Percentiles rank a stretch among this genome's conserved stretches.
Evolutionary conservation across 2,329 filamentous ascomycete species (phyloP).

Genomic region (Alternaria gaisen): DNA sequence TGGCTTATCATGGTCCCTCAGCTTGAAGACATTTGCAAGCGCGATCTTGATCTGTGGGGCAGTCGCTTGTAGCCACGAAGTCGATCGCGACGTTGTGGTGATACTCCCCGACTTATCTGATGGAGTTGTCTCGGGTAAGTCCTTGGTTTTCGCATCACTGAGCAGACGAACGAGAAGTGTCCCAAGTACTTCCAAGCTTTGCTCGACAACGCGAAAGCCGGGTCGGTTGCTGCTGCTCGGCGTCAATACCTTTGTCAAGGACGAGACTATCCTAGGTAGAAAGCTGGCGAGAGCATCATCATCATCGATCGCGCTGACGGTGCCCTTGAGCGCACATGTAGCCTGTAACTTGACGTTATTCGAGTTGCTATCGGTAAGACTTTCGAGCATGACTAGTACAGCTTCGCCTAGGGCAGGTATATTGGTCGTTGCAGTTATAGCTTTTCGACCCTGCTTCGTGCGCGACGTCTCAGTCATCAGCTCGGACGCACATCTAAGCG

Average conservation of each 20-base stretch:
- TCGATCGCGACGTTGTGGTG: conserved; percentile 53
- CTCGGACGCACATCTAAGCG: conserved; percentile 73
- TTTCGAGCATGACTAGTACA: conserved; percentile 81
- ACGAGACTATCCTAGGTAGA: conserved; percentile 86
- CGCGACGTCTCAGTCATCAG: conserved; percentile 69
- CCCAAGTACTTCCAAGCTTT: conserved; percentile 67
- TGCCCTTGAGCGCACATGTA: conserved; percentile 67
- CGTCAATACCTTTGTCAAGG: conserved; percentile 77
- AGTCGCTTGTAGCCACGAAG: conserved; percentile 81
- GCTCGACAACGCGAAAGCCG: conserved; percentile 70
- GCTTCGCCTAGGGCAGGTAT: conserved; percentile 84
- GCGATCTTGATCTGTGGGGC: conserved; percentile 83
- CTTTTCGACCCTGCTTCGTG: conserved; percentile 58
- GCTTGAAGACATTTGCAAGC: conserved; percentile 76
- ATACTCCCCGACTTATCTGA: conserved; percentile 18
- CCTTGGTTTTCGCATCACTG: conserved; percentile 54
- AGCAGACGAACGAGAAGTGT: conserved; percentile 56
- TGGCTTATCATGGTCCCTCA: conserved; percentile 73
- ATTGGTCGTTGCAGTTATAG: conserved; percentile 64
- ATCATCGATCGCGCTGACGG: conserved; percentile 73
- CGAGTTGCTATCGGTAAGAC: conserved; percentile 70
- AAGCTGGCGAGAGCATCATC: conserved; percentile 82
- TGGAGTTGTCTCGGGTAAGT: conserved; percentile 29
- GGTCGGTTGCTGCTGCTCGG: conserved; percentile 70
- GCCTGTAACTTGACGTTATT: conserved; percentile 76